Base-by-base conservation (phyloP, 257 asterid species). In the Solanum ossicruentum region DNA sequence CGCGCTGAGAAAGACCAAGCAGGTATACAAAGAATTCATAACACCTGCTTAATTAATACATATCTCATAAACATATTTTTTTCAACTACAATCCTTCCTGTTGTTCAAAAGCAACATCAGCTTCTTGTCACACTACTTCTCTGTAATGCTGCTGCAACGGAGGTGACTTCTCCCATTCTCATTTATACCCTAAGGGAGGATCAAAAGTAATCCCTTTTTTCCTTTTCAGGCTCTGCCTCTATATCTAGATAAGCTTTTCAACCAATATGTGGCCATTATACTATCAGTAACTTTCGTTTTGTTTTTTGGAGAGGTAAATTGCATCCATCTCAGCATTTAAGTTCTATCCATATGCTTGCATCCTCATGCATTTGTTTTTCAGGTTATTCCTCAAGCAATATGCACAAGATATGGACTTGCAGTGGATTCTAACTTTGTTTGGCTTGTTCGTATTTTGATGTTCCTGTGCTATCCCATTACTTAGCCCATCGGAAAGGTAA, bases 61-160 rank as follows among this genome's bases (percentile, higher is more conserved):
- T 83, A 23, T 82, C 52, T 2, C 49, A 32, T 61, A 36, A 4
- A 36, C 39, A 36, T 36, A 36, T 36, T 82, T 85, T 88, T 88
- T 89, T 80, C 93, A 95, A 98, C 97, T 90, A 84, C 89, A 10
- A 95, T 95, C 86, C 87, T 95, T 87, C 98, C 99, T 20, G 99
- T 95, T 88, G 98, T 95, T 86, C 92, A 94, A 93, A 95, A 95
- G 92, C 99, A 95, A 88, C 99, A 94, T 86, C 99, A 94, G 90
- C 98, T 95, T 89, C 99, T 95, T 66, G 99, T 95, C 86, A 95
- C 99, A 7, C 88, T 95, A 89, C 97, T 95, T 83, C 91, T 95
- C 51, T 95, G 98, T 86, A 95, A 94, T 92, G 98, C 99, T 88
- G 97, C 91, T 85, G 28, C 99, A 28, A 95, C 94, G 98, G 99